phyloP scores from a whole-genome alignment of 495 filamentous ascomycete species.

The Neurospora tetraspora region DNA sequence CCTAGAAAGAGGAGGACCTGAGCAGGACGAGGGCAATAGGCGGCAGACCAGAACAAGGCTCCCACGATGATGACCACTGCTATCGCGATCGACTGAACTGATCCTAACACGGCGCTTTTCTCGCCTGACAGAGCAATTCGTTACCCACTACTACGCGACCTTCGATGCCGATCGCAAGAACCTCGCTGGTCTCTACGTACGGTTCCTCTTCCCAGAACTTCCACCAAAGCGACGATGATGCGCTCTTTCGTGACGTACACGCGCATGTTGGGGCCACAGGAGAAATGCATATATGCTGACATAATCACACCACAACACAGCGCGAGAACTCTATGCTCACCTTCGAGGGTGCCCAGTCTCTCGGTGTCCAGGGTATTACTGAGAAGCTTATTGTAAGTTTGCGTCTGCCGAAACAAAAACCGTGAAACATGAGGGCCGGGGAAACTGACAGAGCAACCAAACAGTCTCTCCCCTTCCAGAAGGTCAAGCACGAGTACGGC shows the following conservation, averaged over 20 bases:
- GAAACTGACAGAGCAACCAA: constrained; percentile 4
- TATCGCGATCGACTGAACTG: not conserved
- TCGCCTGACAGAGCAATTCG: constrained; percentile 59
- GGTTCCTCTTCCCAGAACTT: constrained; percentile 11
- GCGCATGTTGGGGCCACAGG: not conserved
- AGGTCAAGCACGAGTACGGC: constrained; percentile 58
- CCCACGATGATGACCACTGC: not conserved
- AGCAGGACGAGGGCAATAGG: not conserved
- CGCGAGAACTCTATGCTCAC: constrained; percentile 85
- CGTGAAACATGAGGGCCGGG: not conserved
- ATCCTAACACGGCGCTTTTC: constrained; percentile 3
- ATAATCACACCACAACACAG: constrained; percentile 32
- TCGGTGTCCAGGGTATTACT: constrained; percentile 52
- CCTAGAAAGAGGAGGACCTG: not conserved
- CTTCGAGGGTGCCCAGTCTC: constrained; percentile 58
- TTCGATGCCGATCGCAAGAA: constrained; percentile 59
- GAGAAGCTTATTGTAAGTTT: constrained; percentile 62
- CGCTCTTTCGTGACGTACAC: not conserved
- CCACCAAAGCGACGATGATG: not conserved
- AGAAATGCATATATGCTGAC: not conserved
- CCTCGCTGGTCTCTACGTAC: constrained; percentile 70
- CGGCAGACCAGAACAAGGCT: not conserved
- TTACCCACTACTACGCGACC: constrained; percentile 76
- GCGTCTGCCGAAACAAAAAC: not conserved
- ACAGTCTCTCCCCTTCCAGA: constrained; percentile 68